A percentile compares a stretch with the other conserved stretches of the same genome.
Conservation (phyloP, 2,329 filamentous ascomycete genomes). For the Pseudogymnoascus sp. region DNA sequence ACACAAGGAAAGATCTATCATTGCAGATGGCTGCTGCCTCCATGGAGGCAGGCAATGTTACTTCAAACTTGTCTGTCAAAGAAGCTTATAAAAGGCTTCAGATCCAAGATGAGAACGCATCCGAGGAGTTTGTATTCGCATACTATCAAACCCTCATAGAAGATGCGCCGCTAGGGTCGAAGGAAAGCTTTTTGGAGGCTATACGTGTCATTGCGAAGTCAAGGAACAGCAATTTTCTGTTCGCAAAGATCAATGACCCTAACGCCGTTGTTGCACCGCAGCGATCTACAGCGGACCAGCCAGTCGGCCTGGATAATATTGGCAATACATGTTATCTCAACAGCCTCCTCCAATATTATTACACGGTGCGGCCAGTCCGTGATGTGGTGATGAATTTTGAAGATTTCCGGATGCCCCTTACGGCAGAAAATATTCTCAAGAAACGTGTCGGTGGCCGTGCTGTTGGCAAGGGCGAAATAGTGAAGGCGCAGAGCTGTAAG, state of each 20-base stretch:
- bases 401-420: constrained; percentile 59
- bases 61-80: constrained; percentile 20
- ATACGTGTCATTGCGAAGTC: constrained; percentile 27
- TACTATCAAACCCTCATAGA: constrained; percentile 27
- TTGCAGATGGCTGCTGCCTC: constrained; percentile 23
- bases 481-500: constrained; percentile 67
- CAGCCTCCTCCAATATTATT: constrained; percentile 91
- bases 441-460: constrained; percentile 72
- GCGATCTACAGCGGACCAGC: constrained; percentile 45
- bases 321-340: constrained; percentile 98
- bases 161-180: constrained; percentile 24
- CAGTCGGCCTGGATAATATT: constrained; percentile 85
- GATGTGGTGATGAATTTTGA: constrained; percentile 74
- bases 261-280: constrained; percentile 25
- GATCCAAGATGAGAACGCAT: constrained; percentile 20
- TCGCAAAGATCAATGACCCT: constrained; percentile 29
- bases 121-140: constrained; percentile 27
- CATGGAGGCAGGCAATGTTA: constrained; percentile 24
- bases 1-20: constrained; percentile 17
- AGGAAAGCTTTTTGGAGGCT: constrained; percentile 27
- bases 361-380: constrained; percentile 75
- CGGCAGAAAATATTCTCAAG: constrained; percentile 52
- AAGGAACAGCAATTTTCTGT: constrained; percentile 26
- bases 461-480: constrained; percentile 50
- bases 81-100: constrained; percentile 30